phyloP scores from a whole-genome alignment of 371 early-diverging fungal genomes.

The Choanephora cucurbitarum region DNA sequence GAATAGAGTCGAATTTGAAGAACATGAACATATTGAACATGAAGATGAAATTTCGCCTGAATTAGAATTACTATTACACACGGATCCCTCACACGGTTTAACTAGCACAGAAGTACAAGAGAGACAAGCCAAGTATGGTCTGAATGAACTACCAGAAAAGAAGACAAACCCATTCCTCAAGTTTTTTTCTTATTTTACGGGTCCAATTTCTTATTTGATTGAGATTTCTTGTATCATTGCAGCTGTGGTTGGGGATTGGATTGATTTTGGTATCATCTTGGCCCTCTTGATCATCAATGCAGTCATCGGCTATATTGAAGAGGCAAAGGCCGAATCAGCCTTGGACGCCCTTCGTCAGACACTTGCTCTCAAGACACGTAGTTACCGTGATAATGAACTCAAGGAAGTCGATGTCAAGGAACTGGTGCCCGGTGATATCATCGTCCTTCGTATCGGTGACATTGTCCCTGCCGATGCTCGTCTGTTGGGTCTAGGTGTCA shows the following conservation, averaged over 20 bases:
- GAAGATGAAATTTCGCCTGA: conserved; percentile 70
- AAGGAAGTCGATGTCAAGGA: conserved; percentile 73
- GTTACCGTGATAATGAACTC: conserved; percentile 73
- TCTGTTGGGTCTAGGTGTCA: conserved; percentile 77
- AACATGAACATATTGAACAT: conserved; percentile 35
- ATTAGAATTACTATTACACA: conserved; percentile 67
- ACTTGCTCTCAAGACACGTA: conserved; percentile 76
- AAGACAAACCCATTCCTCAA: conserved; percentile 82
- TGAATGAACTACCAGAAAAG: conserved; percentile 76
- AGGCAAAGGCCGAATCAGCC: conserved; percentile 70
- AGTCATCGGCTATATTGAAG: conserved; percentile 83
- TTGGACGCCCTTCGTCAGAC: conserved; percentile 85
- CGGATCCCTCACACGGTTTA: conserved; percentile 64
- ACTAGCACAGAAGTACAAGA: conserved; percentile 58
- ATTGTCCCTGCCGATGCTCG: conserved; percentile 88
- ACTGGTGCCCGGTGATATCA: conserved; percentile 84
- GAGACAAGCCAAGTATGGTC: conserved; percentile 61
- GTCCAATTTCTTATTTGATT: conserved; percentile 83
- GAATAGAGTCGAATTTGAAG: conserved; percentile 26
- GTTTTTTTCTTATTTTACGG: conserved; percentile 86
- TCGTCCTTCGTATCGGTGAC: conserved; percentile 86
- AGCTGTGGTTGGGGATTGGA: conserved; percentile 65
- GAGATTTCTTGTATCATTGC: conserved; percentile 74
- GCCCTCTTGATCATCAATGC: conserved; percentile 84
- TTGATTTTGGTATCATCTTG: conserved; percentile 83